phyloP scores from a whole-genome alignment of 306 rosid genomes.

The Luffa aegyptiaca region DNA sequence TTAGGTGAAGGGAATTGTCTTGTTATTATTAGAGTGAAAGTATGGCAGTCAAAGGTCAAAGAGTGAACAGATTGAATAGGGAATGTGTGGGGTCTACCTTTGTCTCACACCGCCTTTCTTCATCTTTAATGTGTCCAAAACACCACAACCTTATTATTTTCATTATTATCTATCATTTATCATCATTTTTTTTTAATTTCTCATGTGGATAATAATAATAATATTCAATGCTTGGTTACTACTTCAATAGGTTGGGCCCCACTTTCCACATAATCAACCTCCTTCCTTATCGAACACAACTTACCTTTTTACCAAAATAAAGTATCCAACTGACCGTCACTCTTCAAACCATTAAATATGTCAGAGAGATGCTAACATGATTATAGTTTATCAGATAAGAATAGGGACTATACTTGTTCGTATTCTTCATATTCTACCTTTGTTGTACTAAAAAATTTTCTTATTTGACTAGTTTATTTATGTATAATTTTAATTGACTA shows the following conservation, averaged over 20 bases:
- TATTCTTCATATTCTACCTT: too few species aligned
- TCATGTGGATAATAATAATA: background rate
- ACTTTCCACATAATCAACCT: background rate
- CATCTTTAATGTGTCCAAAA: background rate
- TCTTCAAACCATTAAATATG: too few species aligned
- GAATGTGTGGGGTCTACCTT: slow-evolving; percentile 53
- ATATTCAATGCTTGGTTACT: slow-evolving; percentile 1
- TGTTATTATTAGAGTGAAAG: slow-evolving; percentile 14
- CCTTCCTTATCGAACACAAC: background rate
- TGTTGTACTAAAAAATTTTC: too few species aligned
- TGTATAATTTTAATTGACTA: too few species aligned
- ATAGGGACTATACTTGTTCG: too few species aligned
- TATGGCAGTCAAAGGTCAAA: slow-evolving; percentile 83
- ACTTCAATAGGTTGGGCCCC: background rate
- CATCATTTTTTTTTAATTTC: background rate
- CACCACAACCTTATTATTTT: slow-evolving; percentile 1
- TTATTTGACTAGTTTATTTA: too few species aligned
- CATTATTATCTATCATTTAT: slow-evolving; percentile 2
- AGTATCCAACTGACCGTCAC: background rate
- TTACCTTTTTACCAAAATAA: background rate
- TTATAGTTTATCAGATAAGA: too few species aligned
- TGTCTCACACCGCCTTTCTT: background rate
- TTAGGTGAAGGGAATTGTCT: slow-evolving; percentile 3
- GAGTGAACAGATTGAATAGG: slow-evolving; percentile 33
- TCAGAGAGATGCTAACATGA: too few species aligned